These are phyloP conservation scores for Combretum micranthum DNA, from an alignment of 345 rosid genomes.

Conservation along the genomic window DNA sequence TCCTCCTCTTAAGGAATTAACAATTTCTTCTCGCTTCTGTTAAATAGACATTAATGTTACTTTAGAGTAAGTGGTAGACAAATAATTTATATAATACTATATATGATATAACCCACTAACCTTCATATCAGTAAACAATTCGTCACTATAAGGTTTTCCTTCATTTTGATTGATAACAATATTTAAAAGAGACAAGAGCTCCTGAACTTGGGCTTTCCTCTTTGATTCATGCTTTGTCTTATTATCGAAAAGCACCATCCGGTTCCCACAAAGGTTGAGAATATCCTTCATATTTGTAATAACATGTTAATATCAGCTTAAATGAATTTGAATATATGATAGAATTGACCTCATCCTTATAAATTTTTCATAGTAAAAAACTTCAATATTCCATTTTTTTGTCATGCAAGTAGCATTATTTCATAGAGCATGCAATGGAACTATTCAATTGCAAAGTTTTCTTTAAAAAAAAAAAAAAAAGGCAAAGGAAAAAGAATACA, in stretches of 20 bases:
- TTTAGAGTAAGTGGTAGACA: background rate
- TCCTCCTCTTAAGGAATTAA: slow-evolving; percentile 51
- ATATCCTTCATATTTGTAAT: slow-evolving; percentile 40
- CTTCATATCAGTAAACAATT: no score
- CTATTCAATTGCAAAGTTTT: no score
- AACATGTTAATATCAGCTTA: background rate
- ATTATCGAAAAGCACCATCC: slow-evolving; percentile 71
- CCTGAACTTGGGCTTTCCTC: slow-evolving; percentile 48
- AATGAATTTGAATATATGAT: no score
- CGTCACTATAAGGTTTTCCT: slow-evolving; percentile 75
- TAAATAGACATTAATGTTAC: slow-evolving; percentile 1
- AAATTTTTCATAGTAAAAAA: no score
- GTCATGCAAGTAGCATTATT: no score
- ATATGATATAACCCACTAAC: no score
- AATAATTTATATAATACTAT: no score
- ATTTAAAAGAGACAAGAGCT: slow-evolving; percentile 62
- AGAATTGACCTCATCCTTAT: no score
- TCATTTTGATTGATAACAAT: slow-evolving; percentile 40
- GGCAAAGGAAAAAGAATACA: no score
- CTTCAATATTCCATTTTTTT: no score
- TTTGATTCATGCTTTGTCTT: slow-evolving; percentile 54
- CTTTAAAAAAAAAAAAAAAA: no score
- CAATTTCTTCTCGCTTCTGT: slow-evolving; percentile 63
- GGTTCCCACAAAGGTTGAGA: slow-evolving; percentile 49
- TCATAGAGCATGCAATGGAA: no score